These are phyloP conservation scores for Aeschynomene evenia DNA, from an alignment of 306 rosid genomes.

Conservation along the genomic window DNA sequence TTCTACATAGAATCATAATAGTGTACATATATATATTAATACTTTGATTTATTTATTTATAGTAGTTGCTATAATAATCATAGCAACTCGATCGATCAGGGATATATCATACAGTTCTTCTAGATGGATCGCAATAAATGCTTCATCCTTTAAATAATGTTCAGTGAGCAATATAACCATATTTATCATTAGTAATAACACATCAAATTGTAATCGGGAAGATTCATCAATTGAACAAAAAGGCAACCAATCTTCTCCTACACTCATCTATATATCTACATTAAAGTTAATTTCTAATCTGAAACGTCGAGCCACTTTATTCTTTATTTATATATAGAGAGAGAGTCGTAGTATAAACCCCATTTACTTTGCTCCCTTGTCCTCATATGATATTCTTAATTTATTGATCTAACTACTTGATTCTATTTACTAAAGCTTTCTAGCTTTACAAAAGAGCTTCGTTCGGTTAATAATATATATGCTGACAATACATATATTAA, in stretches of 20 bases:
- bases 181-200: not conserved
- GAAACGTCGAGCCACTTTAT: not conserved
- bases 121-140: conserved; percentile 1
- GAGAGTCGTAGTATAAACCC: not conserved
- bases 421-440: not conserved
- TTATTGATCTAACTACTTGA: not conserved
- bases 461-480: too few species aligned
- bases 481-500: not conserved
- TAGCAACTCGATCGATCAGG: not conserved
- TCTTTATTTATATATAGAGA: not conserved
- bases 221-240: not conserved
- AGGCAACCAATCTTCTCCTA: not conserved
- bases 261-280: not conserved
- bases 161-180: not conserved
- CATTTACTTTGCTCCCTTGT: not conserved
- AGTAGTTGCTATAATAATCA: not conserved
- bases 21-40: conserved; percentile 10
- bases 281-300: not conserved
- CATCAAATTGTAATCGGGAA: not conserved
- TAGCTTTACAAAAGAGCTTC: not conserved
- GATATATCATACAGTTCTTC: conserved; percentile 9
- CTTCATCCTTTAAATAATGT: not conserved
- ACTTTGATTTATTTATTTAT: not conserved
- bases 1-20: too few species aligned
- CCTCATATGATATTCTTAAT: not conserved